These are phyloP conservation scores for Botrytis tulipae DNA, from an alignment of 2,329 filamentous ascomycete genomes.

Conservation along the genomic window DNA sequence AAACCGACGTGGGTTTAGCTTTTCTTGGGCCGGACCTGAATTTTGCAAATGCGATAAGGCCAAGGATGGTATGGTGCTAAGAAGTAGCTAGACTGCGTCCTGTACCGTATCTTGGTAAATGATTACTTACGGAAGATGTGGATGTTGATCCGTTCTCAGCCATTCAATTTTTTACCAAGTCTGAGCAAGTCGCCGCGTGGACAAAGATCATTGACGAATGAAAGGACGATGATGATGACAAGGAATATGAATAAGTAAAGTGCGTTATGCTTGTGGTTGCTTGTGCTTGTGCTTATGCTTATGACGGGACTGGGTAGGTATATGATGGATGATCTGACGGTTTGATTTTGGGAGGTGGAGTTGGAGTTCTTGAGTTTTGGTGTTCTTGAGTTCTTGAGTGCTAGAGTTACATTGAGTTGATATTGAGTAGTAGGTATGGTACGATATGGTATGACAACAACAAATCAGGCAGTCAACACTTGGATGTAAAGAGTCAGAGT, in stretches of 20 bases:
- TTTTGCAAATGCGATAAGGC: neutral
- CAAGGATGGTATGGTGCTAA: neutral
- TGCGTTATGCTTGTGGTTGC: neutral
- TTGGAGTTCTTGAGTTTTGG: no score
- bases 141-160: conserved; percentile 7
- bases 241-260: neutral
- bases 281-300: neutral
- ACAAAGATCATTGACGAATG: neutral
- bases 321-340: neutral
- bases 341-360: neutral
- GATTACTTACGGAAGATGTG: neutral
- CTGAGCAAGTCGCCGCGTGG: neutral
- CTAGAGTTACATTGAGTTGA: neutral
- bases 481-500: neutral
- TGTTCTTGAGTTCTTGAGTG: no score
- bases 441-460: neutral
- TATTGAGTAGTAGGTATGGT: neutral
- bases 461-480: neutral
- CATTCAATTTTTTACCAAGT: neutral
- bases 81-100: neutral
- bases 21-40: conserved; percentile 1
- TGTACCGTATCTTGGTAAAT: neutral
- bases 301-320: neutral
- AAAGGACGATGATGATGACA: neutral
- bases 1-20: neutral